Conservation (phyloP, 257 asterid species). For the Capsicum rhomboideum region DNA sequence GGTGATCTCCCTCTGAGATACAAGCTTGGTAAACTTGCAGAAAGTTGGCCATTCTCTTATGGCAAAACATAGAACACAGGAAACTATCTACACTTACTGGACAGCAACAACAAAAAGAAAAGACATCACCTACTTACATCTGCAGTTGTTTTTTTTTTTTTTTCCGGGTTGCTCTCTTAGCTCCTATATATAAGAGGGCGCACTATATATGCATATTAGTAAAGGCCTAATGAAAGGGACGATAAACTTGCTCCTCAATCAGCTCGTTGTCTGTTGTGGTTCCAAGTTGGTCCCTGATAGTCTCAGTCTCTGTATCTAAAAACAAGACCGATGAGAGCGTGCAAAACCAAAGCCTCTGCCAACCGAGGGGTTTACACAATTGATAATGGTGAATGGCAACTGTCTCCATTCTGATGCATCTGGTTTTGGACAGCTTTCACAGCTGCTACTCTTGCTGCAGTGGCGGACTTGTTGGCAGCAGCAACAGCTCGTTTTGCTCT, state of each 20-base stretch:
- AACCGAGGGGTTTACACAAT: not conserved
- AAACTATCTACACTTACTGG: constrained; percentile 4
- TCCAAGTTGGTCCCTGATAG: constrained; percentile 14
- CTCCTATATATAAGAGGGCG: not conserved
- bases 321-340: not conserved
- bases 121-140: not conserved
- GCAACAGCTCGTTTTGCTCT: constrained; percentile 32
- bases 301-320: constrained; percentile 5
- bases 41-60: not conserved
- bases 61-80: not conserved
- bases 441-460: constrained; percentile 49
- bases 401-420: constrained; percentile 14
- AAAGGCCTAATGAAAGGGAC: constrained; percentile 1
- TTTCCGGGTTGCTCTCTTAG: not conserved
- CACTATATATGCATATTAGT: constrained; percentile 16
- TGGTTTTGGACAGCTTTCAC: constrained; percentile 45
- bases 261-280: constrained; percentile 14
- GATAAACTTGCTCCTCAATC: constrained; percentile 21
- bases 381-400: not conserved
- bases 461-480: constrained; percentile 41
- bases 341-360: not conserved
- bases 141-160: not conserved
- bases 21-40: not conserved
- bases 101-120: not conserved
- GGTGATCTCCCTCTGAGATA: not conserved